A percentile compares a stretch with the other conserved stretches of the same genome.
These are phyloP conservation scores for Aspergillus sp. DNA, from an alignment of 2,329 filamentous ascomycete genomes.

Conservation along the genomic window DNA sequence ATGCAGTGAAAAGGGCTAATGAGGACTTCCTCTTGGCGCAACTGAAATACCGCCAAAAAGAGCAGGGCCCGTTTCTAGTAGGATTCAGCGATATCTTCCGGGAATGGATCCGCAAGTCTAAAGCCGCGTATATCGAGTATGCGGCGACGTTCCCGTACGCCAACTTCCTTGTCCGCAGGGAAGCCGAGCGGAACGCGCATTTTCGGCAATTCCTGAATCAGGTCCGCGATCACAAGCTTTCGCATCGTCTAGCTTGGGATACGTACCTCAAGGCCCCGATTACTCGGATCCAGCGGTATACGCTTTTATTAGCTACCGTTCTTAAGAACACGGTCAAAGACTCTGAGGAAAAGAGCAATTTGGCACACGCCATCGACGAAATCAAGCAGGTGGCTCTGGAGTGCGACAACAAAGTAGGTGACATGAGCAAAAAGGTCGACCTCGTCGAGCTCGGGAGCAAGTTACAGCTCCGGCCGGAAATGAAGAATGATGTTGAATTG, in stretches of 20 bases:
- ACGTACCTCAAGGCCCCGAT: constrained; percentile 91
- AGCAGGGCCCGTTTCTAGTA: constrained; percentile 88
- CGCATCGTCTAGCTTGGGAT: constrained; percentile 81
- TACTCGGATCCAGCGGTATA: constrained; percentile 83
- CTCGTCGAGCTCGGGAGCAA: constrained; percentile 77
- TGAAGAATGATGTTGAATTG: constrained; percentile 71
- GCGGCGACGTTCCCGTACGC: constrained; percentile 80
- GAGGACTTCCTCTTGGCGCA: constrained; percentile 87
- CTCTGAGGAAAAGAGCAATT: constrained; percentile 79
- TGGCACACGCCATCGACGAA: constrained; percentile 78
- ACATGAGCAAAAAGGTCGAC: constrained; percentile 84
- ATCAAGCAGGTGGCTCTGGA: constrained; percentile 83
- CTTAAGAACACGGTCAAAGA: constrained; percentile 75
- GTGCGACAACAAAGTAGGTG: constrained; percentile 84
- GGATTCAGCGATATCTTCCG: constrained; percentile 96
- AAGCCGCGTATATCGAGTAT: constrained; percentile 81
- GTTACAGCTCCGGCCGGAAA: constrained; percentile 75
- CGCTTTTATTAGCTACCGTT: constrained; percentile 72
- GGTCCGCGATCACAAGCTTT: constrained; percentile 67
- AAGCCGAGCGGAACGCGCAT: constrained; percentile 72
- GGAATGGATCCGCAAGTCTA: constrained; percentile 96
- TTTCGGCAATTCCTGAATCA: constrained; percentile 82
- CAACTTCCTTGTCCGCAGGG: constrained; percentile 71
- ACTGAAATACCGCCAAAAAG: constrained; percentile 91
- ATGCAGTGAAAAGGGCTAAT: constrained; percentile 81